Evolutionary conservation across 768 basidiomycete species (phyloP), one percentile per base, ranked within the genome.

Genomic region (Pleurotus eryngii): DNA sequence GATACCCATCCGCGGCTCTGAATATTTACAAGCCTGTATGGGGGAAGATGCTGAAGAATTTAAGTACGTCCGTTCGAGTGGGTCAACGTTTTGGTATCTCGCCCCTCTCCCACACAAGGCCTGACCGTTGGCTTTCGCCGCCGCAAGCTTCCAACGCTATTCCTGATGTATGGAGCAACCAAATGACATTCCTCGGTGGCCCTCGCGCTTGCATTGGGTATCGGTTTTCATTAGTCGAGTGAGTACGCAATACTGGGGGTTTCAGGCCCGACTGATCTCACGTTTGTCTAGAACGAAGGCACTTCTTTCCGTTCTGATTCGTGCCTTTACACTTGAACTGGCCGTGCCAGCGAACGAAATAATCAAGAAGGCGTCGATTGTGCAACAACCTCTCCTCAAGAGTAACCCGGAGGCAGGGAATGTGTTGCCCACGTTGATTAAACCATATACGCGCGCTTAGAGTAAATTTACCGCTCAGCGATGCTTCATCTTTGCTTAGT

Each of bases 41-140:
- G 78, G 81, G 81, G 67, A 73, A 2, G 80, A 82, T 60, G 74
- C 77, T 22, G 17, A 64, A 43, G 72, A 80, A 30, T 80, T 79
- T 70, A 77, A 63, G 79, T 78, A 20, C 53, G 71, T 53, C 18
- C n/a, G 3, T 37, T 3, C 35, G 5, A 15, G 38, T 49, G 17
- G 11, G 4, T 30, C 22, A 11, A 18, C 14, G n/a, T 12, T 11
- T 4, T 20, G 8, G 7, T 7, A 14, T 26, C n/a, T 37, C 24
- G 15, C 22, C 42, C 12, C 17, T 26, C 12, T 59, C 7, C 24
- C 24, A 26, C 24, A 45, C 9, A 11, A 81, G 79, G 54, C 80
- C 80, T 0, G 80, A 82, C 57, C 72, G 81, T 0, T 82, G 81
- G 81, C 57, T 60, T 6, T 51, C 67, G 5, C 15, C 65, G 4